A percentile compares a stretch with the other conserved stretches of the same genome.
phyloP scores from a whole-genome alignment of 2,329 filamentous ascomycete genomes.

The Xylaria sp. region DNA sequence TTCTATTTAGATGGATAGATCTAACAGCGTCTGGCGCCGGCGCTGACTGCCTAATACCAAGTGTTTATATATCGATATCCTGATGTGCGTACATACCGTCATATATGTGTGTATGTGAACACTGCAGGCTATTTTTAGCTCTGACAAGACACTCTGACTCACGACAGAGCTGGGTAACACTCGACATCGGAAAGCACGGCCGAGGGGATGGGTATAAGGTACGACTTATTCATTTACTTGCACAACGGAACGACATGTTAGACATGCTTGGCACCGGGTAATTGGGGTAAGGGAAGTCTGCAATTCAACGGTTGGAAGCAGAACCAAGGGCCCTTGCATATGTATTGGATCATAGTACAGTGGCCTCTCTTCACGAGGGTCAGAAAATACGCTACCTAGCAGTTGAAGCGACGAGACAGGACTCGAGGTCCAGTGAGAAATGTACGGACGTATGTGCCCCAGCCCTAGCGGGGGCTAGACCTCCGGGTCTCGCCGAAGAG shows the following conservation, averaged over 20 bases:
- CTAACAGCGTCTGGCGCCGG: not conserved
- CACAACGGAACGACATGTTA: not conserved
- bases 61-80: not conserved
- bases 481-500: not conserved
- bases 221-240: not conserved
- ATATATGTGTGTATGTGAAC: no score
- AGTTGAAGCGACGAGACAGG: not conserved
- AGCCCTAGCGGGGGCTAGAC: not conserved
- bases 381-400: not conserved
- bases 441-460: no score
- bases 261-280: not conserved
- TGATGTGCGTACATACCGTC: not conserved
- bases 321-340: not conserved
- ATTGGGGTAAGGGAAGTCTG: not conserved
- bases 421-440: not conserved
- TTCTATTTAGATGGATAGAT: not conserved
- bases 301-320: not conserved
- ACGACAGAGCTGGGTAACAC: no score
- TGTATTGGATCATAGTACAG: not conserved
- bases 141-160: not conserved
- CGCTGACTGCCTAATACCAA: not conserved
- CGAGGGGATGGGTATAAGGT: not conserved
- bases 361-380: not conserved
- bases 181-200: not conserved
- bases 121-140: not conserved